Percentiles rank a stretch among this genome's conserved stretches.
Evolutionary conservation across 805 yeast genomes (phyloP).

Genomic region (Ogataea thermomethanolica): DNA sequence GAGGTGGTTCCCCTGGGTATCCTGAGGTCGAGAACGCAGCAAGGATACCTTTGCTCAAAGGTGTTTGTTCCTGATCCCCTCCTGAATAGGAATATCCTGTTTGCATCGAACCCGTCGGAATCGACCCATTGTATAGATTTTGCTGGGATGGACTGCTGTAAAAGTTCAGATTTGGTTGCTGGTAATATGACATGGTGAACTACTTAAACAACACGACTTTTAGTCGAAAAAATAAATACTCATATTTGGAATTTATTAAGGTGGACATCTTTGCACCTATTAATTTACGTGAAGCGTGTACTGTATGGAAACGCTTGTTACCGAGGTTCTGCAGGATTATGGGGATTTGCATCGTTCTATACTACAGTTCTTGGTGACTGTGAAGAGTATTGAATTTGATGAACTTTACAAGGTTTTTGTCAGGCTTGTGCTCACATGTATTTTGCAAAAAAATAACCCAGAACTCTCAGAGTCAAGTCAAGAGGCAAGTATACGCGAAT

Average conservation of each 20-base stretch:
- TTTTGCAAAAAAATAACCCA: background rate
- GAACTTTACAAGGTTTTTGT: slow-evolving; percentile 12
- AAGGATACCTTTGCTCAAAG: slow-evolving; percentile 68
- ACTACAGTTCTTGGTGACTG: slow-evolving; percentile 16
- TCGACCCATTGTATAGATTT: slow-evolving; percentile 17
- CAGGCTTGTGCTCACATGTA: slow-evolving; percentile 3
- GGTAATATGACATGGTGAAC: slow-evolving; percentile 34
- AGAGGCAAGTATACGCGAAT: slow-evolving; percentile 1
- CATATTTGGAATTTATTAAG: too few relatives aligned
- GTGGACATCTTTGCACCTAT: slow-evolving; percentile 2
- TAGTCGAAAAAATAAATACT: slow-evolving; percentile 3
- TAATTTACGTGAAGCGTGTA: too few relatives aligned
- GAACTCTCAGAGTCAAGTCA: background rate
- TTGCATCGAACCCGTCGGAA: slow-evolving; percentile 31
- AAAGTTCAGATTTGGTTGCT: slow-evolving; percentile 25
- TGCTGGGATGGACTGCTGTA: slow-evolving; percentile 11
- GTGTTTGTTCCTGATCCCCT: slow-evolving; percentile 33
- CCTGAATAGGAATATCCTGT: slow-evolving; percentile 19
- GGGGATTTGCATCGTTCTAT: slow-evolving; percentile 16
- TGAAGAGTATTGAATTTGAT: slow-evolving; percentile 11
- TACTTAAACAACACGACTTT: background rate
- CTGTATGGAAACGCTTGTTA: background rate
- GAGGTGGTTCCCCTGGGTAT: slow-evolving; percentile 91
- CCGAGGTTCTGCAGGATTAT: slow-evolving; percentile 4
- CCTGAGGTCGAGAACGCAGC: slow-evolving; percentile 94